Evolutionary conservation across 176 grass and related monocot genomes (phyloP).

Genomic region (Coix lacrymajobi): DNA sequence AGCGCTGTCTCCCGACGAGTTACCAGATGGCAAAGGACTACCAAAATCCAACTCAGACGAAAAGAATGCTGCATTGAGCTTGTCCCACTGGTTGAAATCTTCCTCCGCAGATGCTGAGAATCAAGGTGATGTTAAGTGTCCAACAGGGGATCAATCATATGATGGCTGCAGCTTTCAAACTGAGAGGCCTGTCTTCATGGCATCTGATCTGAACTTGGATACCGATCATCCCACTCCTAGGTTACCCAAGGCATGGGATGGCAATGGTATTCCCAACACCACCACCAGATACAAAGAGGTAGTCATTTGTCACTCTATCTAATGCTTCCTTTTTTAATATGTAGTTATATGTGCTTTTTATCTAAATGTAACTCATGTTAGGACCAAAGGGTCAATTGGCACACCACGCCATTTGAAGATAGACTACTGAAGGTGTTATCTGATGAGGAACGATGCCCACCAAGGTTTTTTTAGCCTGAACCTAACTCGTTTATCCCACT

Average conservation of each 20-base stretch:
- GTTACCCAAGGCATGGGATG: slow-evolving; percentile 29
- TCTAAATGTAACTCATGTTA: slow-evolving; percentile 25
- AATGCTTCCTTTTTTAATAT: background rate
- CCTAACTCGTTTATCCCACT: background rate
- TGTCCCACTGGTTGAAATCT: slow-evolving; percentile 52
- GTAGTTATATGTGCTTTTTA: background rate
- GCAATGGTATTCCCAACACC: slow-evolving; percentile 77
- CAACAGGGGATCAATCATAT: background rate
- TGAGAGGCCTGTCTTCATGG: slow-evolving; percentile 13
- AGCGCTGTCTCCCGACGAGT: slow-evolving; percentile 11
- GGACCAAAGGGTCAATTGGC: slow-evolving; percentile 75
- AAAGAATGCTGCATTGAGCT: slow-evolving; percentile 33
- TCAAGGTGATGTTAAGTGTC: slow-evolving; percentile 1
- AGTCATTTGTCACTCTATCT: background rate
- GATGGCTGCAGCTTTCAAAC: background rate
- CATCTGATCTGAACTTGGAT: slow-evolving; percentile 30
- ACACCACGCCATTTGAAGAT: slow-evolving; percentile 70
- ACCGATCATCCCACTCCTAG: slow-evolving; percentile 6
- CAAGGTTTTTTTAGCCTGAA: slow-evolving; percentile 35
- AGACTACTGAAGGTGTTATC: slow-evolving; percentile 68
- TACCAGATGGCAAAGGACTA: slow-evolving; percentile 1
- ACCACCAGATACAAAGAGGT: slow-evolving; percentile 76
- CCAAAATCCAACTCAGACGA: slow-evolving; percentile 30
- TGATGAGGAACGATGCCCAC: slow-evolving; percentile 32
- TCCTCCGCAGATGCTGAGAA: background rate